phyloP scores from a whole-genome alignment of 2,329 filamentous ascomycete species.

The Aspergillus luchuensis region DNA sequence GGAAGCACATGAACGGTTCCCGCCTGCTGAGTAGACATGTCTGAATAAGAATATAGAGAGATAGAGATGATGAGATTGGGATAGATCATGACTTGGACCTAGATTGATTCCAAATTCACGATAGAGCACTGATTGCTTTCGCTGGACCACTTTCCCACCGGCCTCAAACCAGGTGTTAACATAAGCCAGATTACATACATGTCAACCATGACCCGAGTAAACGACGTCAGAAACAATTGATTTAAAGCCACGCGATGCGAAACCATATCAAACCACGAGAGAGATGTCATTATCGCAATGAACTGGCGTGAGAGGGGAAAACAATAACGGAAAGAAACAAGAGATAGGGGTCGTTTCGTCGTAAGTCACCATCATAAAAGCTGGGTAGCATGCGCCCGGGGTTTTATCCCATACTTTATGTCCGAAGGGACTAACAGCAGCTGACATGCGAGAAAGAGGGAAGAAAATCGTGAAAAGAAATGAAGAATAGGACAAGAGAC shows the following conservation, averaged over 20 bases:
- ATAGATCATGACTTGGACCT: background rate
- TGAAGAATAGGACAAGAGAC: background rate
- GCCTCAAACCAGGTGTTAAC: background rate
- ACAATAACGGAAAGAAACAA: background rate
- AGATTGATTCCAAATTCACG: background rate
- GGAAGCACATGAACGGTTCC: slow-evolving; percentile 14
- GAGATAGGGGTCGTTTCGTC: slow-evolving; percentile 2
- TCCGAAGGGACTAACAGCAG: slow-evolving; percentile 1
- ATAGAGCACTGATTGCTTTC: background rate
- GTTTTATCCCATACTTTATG: background rate
- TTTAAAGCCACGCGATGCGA: background rate
- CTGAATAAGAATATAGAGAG: background rate
- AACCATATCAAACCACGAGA: background rate
- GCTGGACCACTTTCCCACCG: background rate
- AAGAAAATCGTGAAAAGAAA: background rate
- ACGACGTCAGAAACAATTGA: background rate
- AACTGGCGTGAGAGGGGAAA: background rate
- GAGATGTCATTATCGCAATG: slow-evolving; percentile 3
- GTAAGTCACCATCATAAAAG: background rate
- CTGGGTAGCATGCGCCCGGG: slow-evolving; percentile 1
- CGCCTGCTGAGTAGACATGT: background rate
- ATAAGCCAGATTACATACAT: slow-evolving; percentile 4
- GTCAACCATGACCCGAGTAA: background rate
- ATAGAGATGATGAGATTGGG: background rate
- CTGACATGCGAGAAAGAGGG: background rate